Conservation (phyloP, 208 protist species). For the Sergeia podlipaevii region DNA sequence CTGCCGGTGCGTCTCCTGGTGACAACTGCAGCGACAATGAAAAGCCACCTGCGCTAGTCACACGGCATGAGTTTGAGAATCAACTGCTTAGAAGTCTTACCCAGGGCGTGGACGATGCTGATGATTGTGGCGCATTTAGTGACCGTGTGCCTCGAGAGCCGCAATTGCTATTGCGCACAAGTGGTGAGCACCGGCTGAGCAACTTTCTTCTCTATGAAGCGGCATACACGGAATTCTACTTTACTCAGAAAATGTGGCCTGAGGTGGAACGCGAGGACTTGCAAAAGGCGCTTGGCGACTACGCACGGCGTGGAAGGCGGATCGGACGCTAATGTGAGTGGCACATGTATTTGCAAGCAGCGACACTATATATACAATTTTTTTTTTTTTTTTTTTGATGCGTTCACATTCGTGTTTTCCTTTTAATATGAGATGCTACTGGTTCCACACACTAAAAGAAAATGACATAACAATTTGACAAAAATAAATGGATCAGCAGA, state of each 20-base stretch:
- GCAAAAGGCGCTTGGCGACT: conserved; percentile 33
- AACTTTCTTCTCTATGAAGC: conserved; percentile 89
- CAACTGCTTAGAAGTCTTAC: conserved; percentile 87
- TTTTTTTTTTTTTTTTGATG: no score
- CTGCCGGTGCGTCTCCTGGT: neutral
- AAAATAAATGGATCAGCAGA: no score
- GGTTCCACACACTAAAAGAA: no score
- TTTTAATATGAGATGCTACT: no score
- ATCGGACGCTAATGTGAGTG: conserved; percentile 33
- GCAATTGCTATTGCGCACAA: conserved; percentile 82
- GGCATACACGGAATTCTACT: conserved; percentile 85
- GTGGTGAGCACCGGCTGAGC: conserved; percentile 80
- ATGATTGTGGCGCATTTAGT: conserved; percentile 46
- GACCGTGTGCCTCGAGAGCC: conserved; percentile 38
- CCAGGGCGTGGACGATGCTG: conserved; percentile 50
- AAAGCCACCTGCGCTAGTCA: conserved; percentile 22
- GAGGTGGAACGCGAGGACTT: conserved; percentile 59
- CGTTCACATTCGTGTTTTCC: no score
- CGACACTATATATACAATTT: no score
- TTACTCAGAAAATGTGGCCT: conserved; percentile 77
- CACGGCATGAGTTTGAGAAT: conserved; percentile 37
- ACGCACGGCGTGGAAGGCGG: conserved; percentile 36
- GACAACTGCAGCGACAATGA: neutral
- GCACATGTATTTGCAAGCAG: no score
- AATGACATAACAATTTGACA: no score